phyloP scores from a whole-genome alignment of 2,329 filamentous ascomycete species.

The Sporothrix brunneoviolacea region DNA sequence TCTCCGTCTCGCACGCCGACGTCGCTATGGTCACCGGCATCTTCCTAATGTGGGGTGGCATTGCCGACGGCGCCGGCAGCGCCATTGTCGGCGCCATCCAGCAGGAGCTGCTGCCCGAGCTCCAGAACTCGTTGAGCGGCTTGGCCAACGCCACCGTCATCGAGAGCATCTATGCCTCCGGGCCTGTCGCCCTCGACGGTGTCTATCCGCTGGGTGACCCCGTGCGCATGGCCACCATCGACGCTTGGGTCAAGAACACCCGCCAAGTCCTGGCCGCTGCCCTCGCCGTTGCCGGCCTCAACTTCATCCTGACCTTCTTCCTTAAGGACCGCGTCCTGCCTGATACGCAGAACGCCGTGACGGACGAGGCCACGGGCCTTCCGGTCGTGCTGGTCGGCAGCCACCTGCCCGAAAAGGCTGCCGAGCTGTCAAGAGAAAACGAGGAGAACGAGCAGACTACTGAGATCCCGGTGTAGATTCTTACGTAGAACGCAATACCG shows the following conservation, averaged over 20 bases:
- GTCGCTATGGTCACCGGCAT: not conserved
- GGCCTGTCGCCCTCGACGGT: not conserved
- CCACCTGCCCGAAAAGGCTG: not conserved
- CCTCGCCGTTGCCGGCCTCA: not conserved
- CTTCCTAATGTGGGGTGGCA: not conserved
- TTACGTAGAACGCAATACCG: too few relatives aligned
- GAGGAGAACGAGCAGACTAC: not conserved
- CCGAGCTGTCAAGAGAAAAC: not conserved
- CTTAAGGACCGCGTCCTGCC: not conserved
- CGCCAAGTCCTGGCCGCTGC: not conserved
- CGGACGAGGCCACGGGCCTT: not conserved
- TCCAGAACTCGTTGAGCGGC: not conserved
- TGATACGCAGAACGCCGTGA: not conserved
- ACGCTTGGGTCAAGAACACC: not conserved
- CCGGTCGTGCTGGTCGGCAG: not conserved
- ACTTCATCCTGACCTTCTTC: constrained; percentile 3
- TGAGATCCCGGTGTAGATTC: too few relatives aligned
- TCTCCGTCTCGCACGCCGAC: not conserved
- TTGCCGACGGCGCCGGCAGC: not conserved
- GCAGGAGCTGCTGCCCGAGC: not conserved
- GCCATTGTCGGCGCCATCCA: not conserved
- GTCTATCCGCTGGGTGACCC: not conserved
- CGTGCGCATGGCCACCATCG: not conserved
- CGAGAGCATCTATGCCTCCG: not conserved
- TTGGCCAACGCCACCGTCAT: not conserved